phyloP scores from a whole-genome alignment of 2,329 filamentous ascomycete genomes.

The Zopfia rhizophila region DNA sequence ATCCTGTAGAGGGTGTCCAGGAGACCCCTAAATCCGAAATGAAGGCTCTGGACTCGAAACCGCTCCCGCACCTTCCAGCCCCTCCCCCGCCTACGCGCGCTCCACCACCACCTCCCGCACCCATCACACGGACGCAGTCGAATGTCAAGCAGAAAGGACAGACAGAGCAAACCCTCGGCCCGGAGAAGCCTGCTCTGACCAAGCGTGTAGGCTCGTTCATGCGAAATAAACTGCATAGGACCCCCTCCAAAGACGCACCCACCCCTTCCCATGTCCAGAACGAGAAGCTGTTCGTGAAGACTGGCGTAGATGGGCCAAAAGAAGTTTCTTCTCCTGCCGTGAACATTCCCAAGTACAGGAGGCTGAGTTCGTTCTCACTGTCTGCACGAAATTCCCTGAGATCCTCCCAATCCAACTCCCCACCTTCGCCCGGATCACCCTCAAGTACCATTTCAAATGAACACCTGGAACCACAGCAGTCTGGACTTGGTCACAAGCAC shows the following conservation, averaged over 20 bases:
- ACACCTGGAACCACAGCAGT: slow-evolving; percentile 18
- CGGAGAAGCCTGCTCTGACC: slow-evolving; percentile 41
- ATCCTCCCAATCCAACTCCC: slow-evolving; percentile 50
- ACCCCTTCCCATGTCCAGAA: slow-evolving; percentile 16
- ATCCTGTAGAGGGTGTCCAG: slow-evolving; percentile 31
- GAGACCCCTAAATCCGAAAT: slow-evolving; percentile 25
- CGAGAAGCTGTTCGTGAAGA: slow-evolving; percentile 38
- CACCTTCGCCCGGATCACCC: slow-evolving; percentile 50
- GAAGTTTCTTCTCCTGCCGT: slow-evolving; percentile 35
- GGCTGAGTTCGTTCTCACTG: slow-evolving; percentile 51
- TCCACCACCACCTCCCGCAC: slow-evolving; percentile 13
- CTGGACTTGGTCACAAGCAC: slow-evolving; percentile 25
- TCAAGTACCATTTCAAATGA: slow-evolving; percentile 42
- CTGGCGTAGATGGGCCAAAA: slow-evolving; percentile 38
- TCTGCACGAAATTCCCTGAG: slow-evolving; percentile 49
- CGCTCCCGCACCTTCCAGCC: slow-evolving; percentile 5
- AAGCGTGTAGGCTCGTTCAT: slow-evolving; percentile 47
- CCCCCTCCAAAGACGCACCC: slow-evolving; percentile 30
- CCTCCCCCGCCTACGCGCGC: slow-evolving; percentile 13
- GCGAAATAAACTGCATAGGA: slow-evolving; percentile 43
- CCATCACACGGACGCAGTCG: slow-evolving; percentile 16
- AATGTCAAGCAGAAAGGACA: slow-evolving; percentile 18
- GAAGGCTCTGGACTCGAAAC: slow-evolving; percentile 2
- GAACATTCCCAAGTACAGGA: slow-evolving; percentile 37
- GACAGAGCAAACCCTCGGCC: slow-evolving; percentile 19